These are phyloP conservation scores for Fagus sylvatica DNA, from an alignment of 306 rosid genomes.

Conservation along the genomic window DNA sequence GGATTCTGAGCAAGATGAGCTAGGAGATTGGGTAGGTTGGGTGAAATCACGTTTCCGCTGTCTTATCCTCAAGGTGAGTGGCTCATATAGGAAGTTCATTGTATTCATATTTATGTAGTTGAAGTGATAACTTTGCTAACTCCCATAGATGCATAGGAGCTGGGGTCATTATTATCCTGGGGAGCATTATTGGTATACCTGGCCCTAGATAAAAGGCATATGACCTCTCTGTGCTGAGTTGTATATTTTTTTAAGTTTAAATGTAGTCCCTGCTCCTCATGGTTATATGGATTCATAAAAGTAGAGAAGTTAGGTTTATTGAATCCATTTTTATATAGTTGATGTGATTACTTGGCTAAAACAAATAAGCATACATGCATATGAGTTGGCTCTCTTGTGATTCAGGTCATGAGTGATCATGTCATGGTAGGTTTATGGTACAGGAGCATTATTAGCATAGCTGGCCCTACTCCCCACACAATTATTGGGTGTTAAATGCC, in stretches of 20 bases:
- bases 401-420: not conserved
- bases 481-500: no score
- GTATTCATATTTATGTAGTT: not conserved
- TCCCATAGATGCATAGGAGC: no score
- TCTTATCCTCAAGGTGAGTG: constrained; percentile 42
- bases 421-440: not conserved
- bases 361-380: not conserved
- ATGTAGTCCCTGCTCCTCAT: not conserved
- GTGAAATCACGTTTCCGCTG: constrained; percentile 43
- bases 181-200: no score
- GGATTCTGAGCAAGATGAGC: constrained; percentile 25
- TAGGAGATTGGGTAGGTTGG: constrained; percentile 49
- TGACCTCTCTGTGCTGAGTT: not conserved
- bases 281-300: not conserved
- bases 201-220: no score
- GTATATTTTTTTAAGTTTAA: not conserved
- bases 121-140: not conserved
- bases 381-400: not conserved
- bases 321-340: not conserved
- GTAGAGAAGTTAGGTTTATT: not conserved
- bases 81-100: constrained; percentile 12
- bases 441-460: no score
- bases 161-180: no score
- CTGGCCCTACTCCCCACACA: no score
- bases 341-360: not conserved